Base-by-base conservation (phyloP, 1,284 basidiomycete genomes). In the Neotropicomus parvogracilis region DNA sequence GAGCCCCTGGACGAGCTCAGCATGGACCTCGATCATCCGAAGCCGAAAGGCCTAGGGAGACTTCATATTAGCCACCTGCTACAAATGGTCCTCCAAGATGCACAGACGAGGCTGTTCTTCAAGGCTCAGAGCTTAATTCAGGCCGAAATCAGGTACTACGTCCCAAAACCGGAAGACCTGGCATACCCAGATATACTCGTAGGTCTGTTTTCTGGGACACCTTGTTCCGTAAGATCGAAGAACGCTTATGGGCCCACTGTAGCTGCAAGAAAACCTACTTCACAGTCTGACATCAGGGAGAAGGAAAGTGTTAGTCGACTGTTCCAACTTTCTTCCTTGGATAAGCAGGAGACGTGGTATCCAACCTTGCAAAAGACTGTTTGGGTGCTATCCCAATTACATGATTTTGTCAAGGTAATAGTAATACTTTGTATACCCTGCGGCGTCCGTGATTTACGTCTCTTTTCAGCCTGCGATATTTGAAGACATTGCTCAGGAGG, bases 401-500 rank as follows among this genome's bases (percentile, higher is more conserved):
- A 91, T 58, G 85, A 91, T 49, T 95, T 89, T 61, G 88, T 97
- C 47, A 91, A 95, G 74, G 92, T 92, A 63, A 76, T 62, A 21
- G 92, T 92, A 63, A 76, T 62, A 21, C 37, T 37, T 44, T 3
- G 26, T 12, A 16, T 12, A 7, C 14, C 17, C 19, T 36, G 17
- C 48, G 3, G 14, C 28, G 50, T 32, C 39, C 34, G 21, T 43
- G 20, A 11, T 39, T 46, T 35, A 49, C 43, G 14, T 53, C 33
- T 35, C 31, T 48, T 40, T 17, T 29, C 32, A 95, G 91, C 83
- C 87, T 14, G 85, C 83, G 2, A 94, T 97, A 51, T 97, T 95
- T 55, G 87, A 91, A 59, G 94, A 97, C 62, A 88, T 97, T 38
- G 91, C 94, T 0, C 89, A 92, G 65, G 93, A 97, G 69, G 90